Percentiles rank a stretch among this genome's conserved stretches.
phyloP scores from a whole-genome alignment of 768 basidiomycete species.

The Phanerochaete carnosa region DNA sequence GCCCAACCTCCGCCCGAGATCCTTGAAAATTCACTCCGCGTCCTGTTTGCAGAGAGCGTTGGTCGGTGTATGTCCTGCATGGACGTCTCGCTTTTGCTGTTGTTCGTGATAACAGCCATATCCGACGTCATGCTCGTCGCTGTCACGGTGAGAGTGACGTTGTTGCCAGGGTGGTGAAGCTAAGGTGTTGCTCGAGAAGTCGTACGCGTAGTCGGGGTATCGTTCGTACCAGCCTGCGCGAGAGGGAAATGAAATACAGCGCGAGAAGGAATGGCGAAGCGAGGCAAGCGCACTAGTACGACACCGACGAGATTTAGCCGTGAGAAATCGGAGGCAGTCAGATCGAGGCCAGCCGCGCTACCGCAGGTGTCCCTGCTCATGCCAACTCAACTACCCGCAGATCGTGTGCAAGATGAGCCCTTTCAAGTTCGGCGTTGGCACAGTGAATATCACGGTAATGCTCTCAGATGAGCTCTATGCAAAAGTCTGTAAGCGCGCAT shows the following conservation, averaged over 20 bases:
- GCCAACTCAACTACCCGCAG: slow-evolving; percentile 30
- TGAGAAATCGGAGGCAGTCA: slow-evolving; percentile 18
- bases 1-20: slow-evolving; percentile 1
- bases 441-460: slow-evolving; percentile 27
- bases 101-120: slow-evolving; percentile 20
- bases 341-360: slow-evolving; percentile 28
- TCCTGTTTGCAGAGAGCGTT: slow-evolving; percentile 22
- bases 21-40: slow-evolving; percentile 29
- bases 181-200: slow-evolving; percentile 23
- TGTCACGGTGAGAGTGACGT: background rate
- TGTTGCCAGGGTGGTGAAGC: background rate
- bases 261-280: background rate
- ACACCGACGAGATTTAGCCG: too few relatives aligned
- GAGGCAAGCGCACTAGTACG: slow-evolving; percentile 22
- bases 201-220: slow-evolving; percentile 25
- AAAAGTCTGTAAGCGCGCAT: background rate
- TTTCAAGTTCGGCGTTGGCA: slow-evolving; percentile 24
- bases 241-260: too few relatives aligned
- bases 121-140: slow-evolving; percentile 10
- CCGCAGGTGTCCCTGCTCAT: slow-evolving; percentile 30
- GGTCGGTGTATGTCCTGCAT: slow-evolving; percentile 20
- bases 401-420: slow-evolving; percentile 9
- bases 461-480: background rate
- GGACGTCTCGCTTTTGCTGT: slow-evolving; percentile 20
- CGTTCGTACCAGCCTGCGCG: slow-evolving; percentile 25